Percentiles rank a stretch among this genome's conserved stretches.
These are phyloP conservation scores for Pneumocystis carinii DNA, from an alignment of 1,139 yeast genomes.

Conservation along the genomic window DNA sequence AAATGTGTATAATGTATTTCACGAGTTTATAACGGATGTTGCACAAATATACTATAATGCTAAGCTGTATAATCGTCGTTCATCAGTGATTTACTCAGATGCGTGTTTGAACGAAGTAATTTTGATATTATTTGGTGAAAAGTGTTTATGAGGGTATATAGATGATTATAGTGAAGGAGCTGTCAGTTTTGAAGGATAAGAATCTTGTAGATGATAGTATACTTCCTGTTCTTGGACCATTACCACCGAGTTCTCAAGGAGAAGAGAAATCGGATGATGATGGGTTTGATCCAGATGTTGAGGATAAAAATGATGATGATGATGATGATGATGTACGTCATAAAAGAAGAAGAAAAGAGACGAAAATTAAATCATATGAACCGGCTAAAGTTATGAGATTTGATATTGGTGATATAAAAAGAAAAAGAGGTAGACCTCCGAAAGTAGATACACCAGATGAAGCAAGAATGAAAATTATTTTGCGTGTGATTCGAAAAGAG, in stretches of 20 bases:
- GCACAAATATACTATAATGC: slow-evolving; percentile 88
- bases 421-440: slow-evolving; percentile 8
- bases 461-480: slow-evolving; percentile 8
- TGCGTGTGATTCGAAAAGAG: not conserved
- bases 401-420: not conserved
- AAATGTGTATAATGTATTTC: slow-evolving; percentile 43
- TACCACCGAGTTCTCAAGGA: slow-evolving; percentile 29
- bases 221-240: slow-evolving; percentile 54
- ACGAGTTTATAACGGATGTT: slow-evolving; percentile 58
- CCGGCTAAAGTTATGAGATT: not conserved
- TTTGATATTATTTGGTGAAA: not conserved
- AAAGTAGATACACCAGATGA: slow-evolving; percentile 9
- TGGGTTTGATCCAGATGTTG: slow-evolving; percentile 19
- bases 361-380: not conserved
- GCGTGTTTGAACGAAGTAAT: slow-evolving; percentile 34
- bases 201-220: slow-evolving; percentile 27
- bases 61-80: slow-evolving; percentile 59
- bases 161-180: slow-evolving; percentile 37
- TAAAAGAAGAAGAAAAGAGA: not conserved
- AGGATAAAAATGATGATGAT: slow-evolving; percentile 22
- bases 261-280: slow-evolving; percentile 11
- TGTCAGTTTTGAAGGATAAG: slow-evolving; percentile 40
- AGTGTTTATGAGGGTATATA: slow-evolving; percentile 35
- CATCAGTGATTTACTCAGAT: slow-evolving; percentile 50
- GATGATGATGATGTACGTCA: slow-evolving; percentile 21